Evolutionary conservation across 768 basidiomycete species (phyloP), one percentile per base, ranked within the genome.

Genomic region (Collybia sp.): DNA sequence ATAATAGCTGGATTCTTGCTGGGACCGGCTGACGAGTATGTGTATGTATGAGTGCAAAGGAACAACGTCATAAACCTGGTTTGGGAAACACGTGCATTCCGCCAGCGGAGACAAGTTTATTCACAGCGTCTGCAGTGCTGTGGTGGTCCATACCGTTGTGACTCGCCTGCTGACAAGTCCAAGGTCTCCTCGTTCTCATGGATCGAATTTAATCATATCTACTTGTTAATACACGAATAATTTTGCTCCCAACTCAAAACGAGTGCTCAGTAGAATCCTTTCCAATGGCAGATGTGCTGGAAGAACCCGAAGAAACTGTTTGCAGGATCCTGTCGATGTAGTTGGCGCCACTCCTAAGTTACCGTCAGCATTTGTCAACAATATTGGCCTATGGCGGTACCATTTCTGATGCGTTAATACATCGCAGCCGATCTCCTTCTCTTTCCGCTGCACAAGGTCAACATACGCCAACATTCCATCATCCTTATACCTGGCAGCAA

Each of bases 381-480:
- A 37, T 42, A 16, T 6, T 8, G 10, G 40, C 20, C 30, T 20
- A 41, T 40, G 43, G 34, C 18, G 75, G 47, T 34, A 83, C 92
- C 93, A 96, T 75, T 93, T 94, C 69, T 95, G 92, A 64, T 95
- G 92, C 2, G 88, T 95, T 40, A 94, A 70, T 30, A 95, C 91
- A 61, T 95, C 92, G 49, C 86, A 88, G 30, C 87, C 87, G 42
- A 93, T 79, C 55, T 85, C 90, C 64, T 85, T 88, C 65, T 95
- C 92, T 62, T 88, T 92, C 52, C 80, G 72, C 59, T 95, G 92
- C 42, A 94, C 79, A 15, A 91, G 79, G 48, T 93, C 77, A 40
- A 93, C 91, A 63, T 95, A 95, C 17, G 93, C 93, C 30, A 91
- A 77, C 88, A 95, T 93, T 39, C 92, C 92, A 39, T 94, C 89